Conservation (phyloP, 345 rosid genomes). For the Turritis glabra region DNA sequence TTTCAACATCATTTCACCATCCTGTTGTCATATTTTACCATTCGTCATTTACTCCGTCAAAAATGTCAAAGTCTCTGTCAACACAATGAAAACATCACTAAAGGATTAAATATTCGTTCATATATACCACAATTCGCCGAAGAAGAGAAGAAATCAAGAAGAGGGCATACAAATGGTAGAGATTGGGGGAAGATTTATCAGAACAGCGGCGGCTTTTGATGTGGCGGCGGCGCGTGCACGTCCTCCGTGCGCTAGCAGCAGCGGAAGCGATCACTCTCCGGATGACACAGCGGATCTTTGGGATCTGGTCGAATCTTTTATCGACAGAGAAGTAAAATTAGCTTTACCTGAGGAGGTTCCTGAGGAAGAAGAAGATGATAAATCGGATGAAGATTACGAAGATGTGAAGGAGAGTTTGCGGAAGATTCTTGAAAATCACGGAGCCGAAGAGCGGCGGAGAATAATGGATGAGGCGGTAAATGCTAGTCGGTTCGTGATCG, state of each 20-base stretch:
- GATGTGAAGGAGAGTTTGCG: slow-evolving; percentile 45
- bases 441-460: slow-evolving; percentile 34
- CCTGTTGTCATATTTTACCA: slow-evolving; percentile 21
- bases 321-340: slow-evolving; percentile 50
- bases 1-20: slow-evolving; percentile 32
- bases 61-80: slow-evolving; percentile 26
- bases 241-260: slow-evolving; percentile 60
- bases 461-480: slow-evolving; percentile 40
- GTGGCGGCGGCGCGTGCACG: slow-evolving; percentile 40
- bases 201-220: slow-evolving; percentile 50
- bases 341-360: not conserved
- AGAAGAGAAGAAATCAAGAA: not conserved
- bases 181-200: slow-evolving; percentile 39
- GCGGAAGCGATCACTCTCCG: slow-evolving; percentile 71
- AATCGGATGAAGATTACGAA: slow-evolving; percentile 39
- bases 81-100: slow-evolving; percentile 23
- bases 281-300: slow-evolving; percentile 56
- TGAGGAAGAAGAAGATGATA: slow-evolving; percentile 16
- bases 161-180: slow-evolving; percentile 34
- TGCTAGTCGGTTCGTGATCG: slow-evolving; percentile 23
- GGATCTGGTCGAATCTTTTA: slow-evolving; percentile 72
- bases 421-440: slow-evolving; percentile 30
- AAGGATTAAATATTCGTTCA: not conserved
- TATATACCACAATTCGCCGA: not conserved
- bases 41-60: slow-evolving; percentile 30